Evolutionary conservation across 179 eudicot genomes (phyloP).

Genomic region (Vitellaria paradoxa): DNA sequence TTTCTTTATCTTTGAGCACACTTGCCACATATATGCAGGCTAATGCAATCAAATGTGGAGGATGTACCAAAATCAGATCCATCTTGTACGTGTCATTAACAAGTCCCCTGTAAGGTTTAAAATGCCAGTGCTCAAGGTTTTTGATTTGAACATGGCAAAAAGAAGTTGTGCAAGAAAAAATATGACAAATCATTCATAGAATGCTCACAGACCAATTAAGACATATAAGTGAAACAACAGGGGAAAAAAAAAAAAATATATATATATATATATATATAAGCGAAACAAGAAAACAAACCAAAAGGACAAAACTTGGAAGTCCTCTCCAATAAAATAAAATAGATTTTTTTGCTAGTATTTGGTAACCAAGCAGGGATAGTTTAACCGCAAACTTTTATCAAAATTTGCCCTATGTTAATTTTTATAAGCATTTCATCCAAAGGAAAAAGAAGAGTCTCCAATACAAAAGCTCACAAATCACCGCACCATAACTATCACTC

Average conservation of each 20-base stretch:
- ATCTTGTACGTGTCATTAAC: constrained; percentile 95
- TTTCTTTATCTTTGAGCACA: constrained; percentile 83
- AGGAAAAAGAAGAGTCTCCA: background rate
- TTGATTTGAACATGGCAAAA: background rate
- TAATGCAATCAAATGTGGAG: constrained; percentile 89
- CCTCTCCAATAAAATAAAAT: background rate
- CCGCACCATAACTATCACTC: background rate
- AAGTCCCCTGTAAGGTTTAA: constrained; percentile 62
- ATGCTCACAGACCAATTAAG: background rate
- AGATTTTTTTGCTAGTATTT: background rate
- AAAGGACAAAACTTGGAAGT: background rate
- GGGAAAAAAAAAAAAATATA: too few relatives aligned
- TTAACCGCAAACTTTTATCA: background rate
- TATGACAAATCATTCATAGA: background rate
- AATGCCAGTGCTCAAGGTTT: constrained; percentile 2
- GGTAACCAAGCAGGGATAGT: background rate
- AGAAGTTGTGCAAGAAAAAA: background rate
- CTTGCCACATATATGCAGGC: constrained; percentile 97
- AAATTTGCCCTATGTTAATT: background rate
- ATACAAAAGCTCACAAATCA: background rate
- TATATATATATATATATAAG: too few relatives aligned
- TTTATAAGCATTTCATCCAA: background rate
- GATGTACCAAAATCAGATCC: constrained; percentile 88
- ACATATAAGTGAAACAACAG: background rate
- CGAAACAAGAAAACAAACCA: background rate